A percentile compares a stretch with the other conserved stretches of the same genome.
phyloP scores from a whole-genome alignment of 2,329 filamentous ascomycete species.

The Cordyceps militaris region DNA sequence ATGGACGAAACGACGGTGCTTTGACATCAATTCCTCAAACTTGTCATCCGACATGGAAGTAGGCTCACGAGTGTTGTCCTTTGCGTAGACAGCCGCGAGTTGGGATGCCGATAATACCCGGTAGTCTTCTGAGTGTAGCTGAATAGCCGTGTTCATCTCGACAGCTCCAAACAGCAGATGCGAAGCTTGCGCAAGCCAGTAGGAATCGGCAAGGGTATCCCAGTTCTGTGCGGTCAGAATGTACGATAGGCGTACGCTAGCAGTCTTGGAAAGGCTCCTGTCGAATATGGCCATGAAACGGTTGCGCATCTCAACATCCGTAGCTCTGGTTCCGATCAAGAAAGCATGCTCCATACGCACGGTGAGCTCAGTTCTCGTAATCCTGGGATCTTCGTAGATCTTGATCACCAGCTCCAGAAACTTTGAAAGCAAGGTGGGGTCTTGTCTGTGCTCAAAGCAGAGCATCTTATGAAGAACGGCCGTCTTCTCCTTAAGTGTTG shows the following conservation, averaged over 20 bases:
- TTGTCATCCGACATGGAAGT: constrained; percentile 73
- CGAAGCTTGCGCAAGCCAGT: constrained; percentile 93
- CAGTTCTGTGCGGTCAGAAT: constrained; percentile 90
- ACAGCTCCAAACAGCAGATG: constrained; percentile 88
- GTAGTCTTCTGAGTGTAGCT: constrained; percentile 80
- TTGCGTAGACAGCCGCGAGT: constrained; percentile 65
- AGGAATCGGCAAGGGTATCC: constrained; percentile 90
- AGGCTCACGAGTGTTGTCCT: constrained; percentile 58
- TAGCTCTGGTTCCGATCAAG: constrained; percentile 85
- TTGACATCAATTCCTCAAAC: constrained; percentile 70
- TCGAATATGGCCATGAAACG: constrained; percentile 96
- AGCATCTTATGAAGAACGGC: constrained; percentile 99
- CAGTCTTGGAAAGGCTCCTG: constrained; percentile 85
- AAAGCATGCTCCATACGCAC: constrained; percentile 98
- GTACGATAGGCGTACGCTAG: constrained; percentile 81
- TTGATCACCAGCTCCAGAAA: constrained; percentile 94
- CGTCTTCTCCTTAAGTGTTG: constrained; percentile 96
- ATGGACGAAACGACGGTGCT: constrained; percentile 73
- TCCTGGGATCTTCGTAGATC: constrained; percentile 96
- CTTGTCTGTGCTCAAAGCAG: constrained; percentile 78
- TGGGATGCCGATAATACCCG: constrained; percentile 66
- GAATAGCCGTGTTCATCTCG: constrained; percentile 72
- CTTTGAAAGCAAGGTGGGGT: constrained; percentile 79
- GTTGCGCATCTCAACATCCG: constrained; percentile 94
- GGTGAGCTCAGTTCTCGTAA: constrained; percentile 88